Conservation (phyloP, 2,329 filamentous ascomycete genomes). For the Clonostachys rosea region DNA sequence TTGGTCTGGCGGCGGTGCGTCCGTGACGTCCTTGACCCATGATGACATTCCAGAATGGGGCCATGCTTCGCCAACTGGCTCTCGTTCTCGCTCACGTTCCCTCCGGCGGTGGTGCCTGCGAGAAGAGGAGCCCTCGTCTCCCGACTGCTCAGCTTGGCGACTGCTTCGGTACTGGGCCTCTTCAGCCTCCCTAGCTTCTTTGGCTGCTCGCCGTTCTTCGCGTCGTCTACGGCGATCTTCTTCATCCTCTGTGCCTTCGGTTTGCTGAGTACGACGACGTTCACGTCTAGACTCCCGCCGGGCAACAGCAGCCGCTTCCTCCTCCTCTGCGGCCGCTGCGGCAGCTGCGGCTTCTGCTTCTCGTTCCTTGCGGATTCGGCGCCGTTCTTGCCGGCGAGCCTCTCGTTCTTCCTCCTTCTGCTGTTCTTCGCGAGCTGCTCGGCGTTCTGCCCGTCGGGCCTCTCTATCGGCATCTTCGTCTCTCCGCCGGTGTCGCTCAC, state of each 20-base stretch:
- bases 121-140: conserved; percentile 38
- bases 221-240: conserved; percentile 49
- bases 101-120: conserved; percentile 25
- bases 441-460: conserved; percentile 49
- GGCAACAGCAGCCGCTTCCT: conserved; percentile 16
- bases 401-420: conserved; percentile 46
- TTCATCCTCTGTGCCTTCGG: conserved; percentile 39
- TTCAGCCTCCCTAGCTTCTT: conserved; percentile 26
- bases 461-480: conserved; percentile 59
- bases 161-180: conserved; percentile 19
- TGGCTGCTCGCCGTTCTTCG: conserved; percentile 43
- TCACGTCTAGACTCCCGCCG: conserved; percentile 40
- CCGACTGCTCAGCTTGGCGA: conserved; percentile 27
- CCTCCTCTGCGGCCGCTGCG: conserved; percentile 35
- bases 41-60: conserved; percentile 60
- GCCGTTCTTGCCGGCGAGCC: conserved; percentile 43
- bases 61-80: conserved; percentile 37
- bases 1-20: conserved; percentile 31
- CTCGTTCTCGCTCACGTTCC: conserved; percentile 10
- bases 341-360: conserved; percentile 35
- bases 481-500: conserved; percentile 48
- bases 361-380: conserved; percentile 41
- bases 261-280: conserved; percentile 40
- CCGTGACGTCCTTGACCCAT: conserved; percentile 62
- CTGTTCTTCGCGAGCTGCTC: conserved; percentile 30